phyloP scores from a whole-genome alignment of 805 yeast species.

The Metschnikowia corniflorae region DNA sequence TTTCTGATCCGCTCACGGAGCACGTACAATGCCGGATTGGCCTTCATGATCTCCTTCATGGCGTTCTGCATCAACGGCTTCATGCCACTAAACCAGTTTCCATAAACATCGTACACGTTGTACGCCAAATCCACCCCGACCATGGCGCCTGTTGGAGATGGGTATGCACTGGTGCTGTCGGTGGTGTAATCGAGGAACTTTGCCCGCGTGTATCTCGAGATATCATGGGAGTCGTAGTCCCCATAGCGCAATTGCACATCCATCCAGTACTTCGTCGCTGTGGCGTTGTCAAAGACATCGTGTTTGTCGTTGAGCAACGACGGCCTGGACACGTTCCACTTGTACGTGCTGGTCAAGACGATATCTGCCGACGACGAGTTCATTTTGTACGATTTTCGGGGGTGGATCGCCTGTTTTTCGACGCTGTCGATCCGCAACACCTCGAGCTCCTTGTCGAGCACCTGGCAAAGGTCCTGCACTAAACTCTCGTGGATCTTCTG shows the following conservation, averaged over 20 bases:
- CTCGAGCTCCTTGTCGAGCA: slow-evolving; percentile 82
- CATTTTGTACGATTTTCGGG: slow-evolving; percentile 96
- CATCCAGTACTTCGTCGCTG: slow-evolving; percentile 79
- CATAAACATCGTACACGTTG: slow-evolving; percentile 94
- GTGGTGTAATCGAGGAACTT: slow-evolving; percentile 91
- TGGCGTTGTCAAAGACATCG: slow-evolving; percentile 57
- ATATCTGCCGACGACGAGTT: slow-evolving; percentile 93
- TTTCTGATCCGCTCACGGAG: slow-evolving; percentile 90
- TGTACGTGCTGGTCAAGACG: slow-evolving; percentile 65
- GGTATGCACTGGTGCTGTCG: slow-evolving; percentile 80
- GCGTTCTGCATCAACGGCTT: slow-evolving; percentile 88
- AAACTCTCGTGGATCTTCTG: slow-evolving; percentile 96
- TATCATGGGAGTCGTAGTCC: slow-evolving; percentile 96
- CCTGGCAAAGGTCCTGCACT: slow-evolving; percentile 90
- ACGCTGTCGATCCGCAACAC: slow-evolving; percentile 79
- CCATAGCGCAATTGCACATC: slow-evolving; percentile 95
- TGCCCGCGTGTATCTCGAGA: slow-evolving; percentile 88
- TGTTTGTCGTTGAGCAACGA: slow-evolving; percentile 70
- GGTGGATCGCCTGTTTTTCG: slow-evolving; percentile 90
- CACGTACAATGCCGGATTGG: slow-evolving; percentile 89
- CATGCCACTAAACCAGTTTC: slow-evolving; percentile 96
- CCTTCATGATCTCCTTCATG: slow-evolving; percentile 89
- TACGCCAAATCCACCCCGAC: slow-evolving; percentile 91
- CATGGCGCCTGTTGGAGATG: slow-evolving; percentile 89
- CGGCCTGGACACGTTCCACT: slow-evolving; percentile 83